Percentiles rank a stretch among this genome's conserved stretches.
These are phyloP conservation scores for Kingdonia uniflora DNA, from an alignment of 164 flowering plant species.

Conservation along the genomic window DNA sequence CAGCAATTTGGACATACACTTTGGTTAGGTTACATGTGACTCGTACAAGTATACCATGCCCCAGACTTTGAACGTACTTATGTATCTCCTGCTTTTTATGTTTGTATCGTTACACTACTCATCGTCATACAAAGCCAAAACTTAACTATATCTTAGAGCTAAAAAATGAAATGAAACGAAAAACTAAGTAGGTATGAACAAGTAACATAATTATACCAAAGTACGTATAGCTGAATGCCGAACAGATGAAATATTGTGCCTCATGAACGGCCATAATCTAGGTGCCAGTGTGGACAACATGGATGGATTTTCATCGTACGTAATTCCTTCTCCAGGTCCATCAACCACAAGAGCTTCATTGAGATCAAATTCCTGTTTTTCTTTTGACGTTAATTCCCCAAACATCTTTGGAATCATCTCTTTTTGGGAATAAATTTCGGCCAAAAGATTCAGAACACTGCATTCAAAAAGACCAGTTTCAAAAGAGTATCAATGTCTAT, in stretches of 20 bases:
- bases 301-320: conserved; percentile 52
- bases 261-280: conserved; percentile 97
- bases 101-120: too few relatives aligned
- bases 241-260: conserved; percentile 92
- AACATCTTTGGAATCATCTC: conserved; percentile 66
- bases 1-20: too few relatives aligned
- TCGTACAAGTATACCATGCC: too few relatives aligned
- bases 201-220: conserved; percentile 41
- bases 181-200: not conserved
- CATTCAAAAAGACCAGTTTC: conserved; percentile 15
- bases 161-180: not conserved
- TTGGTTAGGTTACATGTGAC: too few relatives aligned
- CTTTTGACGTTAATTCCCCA: conserved; percentile 22
- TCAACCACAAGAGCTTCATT: conserved; percentile 47
- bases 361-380: conserved; percentile 44
- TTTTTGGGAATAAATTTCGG: conserved; percentile 93
- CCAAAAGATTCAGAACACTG: conserved; percentile 98
- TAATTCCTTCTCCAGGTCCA: conserved; percentile 34
- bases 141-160: not conserved
- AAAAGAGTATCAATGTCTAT: too few relatives aligned
- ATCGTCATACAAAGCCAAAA: too few relatives aligned
- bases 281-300: conserved; percentile 78
- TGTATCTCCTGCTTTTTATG: too few relatives aligned
- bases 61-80: too few relatives aligned
- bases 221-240: conserved; percentile 87